Evolutionary conservation across 768 basidiomycete species (phyloP).

Genomic region (Mycena chlorophos): DNA sequence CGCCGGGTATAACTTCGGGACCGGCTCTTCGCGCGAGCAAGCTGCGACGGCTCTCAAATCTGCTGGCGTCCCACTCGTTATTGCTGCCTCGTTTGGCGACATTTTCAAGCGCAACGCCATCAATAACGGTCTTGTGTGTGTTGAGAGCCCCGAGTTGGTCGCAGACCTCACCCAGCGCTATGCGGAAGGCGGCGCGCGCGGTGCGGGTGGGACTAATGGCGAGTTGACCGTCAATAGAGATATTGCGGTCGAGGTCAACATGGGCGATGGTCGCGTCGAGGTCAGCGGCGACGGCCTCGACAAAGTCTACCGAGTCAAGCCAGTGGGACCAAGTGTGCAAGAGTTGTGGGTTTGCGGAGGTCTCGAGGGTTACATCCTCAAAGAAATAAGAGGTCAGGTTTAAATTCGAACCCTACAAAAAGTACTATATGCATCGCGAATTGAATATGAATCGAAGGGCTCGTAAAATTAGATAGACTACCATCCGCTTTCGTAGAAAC

Average conservation of each 20-base stretch:
- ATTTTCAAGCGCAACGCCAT: slow-evolving; percentile 99
- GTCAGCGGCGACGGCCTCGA: slow-evolving; percentile 41
- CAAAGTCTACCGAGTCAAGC: slow-evolving; percentile 64
- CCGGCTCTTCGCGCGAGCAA: slow-evolving; percentile 97
- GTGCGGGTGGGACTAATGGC: slow-evolving; percentile 76
- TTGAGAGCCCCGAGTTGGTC: slow-evolving; percentile 90
- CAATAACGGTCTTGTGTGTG: slow-evolving; percentile 95
- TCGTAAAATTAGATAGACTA: too few relatives aligned
- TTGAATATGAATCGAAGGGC: too few relatives aligned
- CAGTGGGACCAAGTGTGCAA: slow-evolving; percentile 92
- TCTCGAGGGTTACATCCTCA: slow-evolving; percentile 87
- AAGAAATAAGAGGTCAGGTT: too few relatives aligned
- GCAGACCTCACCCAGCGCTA: slow-evolving; percentile 75
- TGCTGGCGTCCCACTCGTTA: slow-evolving; percentile 87
- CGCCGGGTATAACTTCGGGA: slow-evolving; percentile 97
- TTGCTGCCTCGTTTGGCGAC: slow-evolving; percentile 98
- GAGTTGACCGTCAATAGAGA: slow-evolving; percentile 83
- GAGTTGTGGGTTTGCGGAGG: slow-evolving; percentile 97
- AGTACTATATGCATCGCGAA: too few relatives aligned
- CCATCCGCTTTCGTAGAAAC: too few relatives aligned
- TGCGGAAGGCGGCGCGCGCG: slow-evolving; percentile 72
- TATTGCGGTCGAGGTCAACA: slow-evolving; percentile 62
- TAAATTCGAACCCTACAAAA: too few relatives aligned
- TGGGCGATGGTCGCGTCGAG: slow-evolving; percentile 67
- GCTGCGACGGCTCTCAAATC: slow-evolving; percentile 96